Conservation (phyloP, 306 rosid species). For the Clitoria ternatea region DNA sequence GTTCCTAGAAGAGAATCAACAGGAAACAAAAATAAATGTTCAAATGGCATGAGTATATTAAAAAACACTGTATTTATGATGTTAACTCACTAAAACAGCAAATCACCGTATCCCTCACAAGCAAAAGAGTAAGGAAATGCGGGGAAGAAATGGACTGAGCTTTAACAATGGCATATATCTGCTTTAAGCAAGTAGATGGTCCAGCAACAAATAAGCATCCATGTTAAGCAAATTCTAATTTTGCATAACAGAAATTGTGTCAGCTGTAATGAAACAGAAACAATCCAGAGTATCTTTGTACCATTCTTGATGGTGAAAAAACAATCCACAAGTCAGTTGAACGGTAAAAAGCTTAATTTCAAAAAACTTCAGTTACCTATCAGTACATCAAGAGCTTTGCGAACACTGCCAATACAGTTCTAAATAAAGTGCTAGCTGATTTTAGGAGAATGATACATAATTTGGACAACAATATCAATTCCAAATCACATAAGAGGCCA, state of each 20-base stretch:
- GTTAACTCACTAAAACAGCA: neutral
- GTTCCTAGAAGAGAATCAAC: constrained; percentile 26
- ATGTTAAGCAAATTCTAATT: neutral
- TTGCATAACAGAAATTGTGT: constrained; percentile 5
- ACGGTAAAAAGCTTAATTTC: neutral
- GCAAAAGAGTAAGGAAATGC: neutral
- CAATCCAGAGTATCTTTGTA: too few relatives aligned
- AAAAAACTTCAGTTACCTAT: neutral
- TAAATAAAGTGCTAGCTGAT: neutral
- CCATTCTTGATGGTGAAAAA: too few relatives aligned
- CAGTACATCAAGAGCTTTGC: neutral
- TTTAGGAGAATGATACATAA: neutral
- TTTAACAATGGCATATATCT: neutral
- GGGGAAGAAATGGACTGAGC: neutral
- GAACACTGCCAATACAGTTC: constrained; percentile 6
- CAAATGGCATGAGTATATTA: constrained; percentile 7
- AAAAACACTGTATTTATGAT: neutral
- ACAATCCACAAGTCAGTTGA: neutral
- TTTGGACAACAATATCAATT: neutral
- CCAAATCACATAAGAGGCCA: neutral
- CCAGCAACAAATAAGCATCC: neutral
- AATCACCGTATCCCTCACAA: neutral
- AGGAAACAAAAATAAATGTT: constrained; percentile 16
- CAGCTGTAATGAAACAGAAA: neutral
- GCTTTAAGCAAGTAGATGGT: neutral